A percentile compares a stretch with the other conserved stretches of the same genome.
Conservation (phyloP, 2,329 filamentous ascomycete species). For the Pyricularia sp. region DNA sequence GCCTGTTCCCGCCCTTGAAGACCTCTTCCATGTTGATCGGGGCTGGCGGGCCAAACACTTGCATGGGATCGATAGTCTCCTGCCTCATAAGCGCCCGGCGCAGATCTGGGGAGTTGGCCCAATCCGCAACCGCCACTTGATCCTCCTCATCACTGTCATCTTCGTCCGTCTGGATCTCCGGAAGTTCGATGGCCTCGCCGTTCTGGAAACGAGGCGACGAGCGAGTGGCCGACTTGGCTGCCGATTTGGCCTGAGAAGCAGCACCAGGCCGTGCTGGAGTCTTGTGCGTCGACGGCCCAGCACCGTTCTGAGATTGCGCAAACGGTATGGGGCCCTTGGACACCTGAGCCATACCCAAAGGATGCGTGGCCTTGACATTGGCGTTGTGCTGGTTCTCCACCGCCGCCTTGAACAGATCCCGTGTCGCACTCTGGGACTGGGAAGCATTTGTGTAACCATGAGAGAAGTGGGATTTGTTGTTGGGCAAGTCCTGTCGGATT, state of each 20-base stretch:
- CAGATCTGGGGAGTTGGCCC: conserved; percentile 82
- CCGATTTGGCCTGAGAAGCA: conserved; percentile 9
- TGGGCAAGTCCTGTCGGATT: conserved; percentile 38
- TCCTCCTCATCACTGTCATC: conserved; percentile 55
- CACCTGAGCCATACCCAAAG: conserved; percentile 74
- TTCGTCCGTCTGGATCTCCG: conserved; percentile 90
- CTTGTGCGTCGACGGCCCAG: conserved; percentile 36
- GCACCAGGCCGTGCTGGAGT: conserved; percentile 48
- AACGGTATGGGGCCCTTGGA: conserved; percentile 86
- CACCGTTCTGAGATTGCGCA: conserved; percentile 52
- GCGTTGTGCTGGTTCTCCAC: conserved; percentile 52
- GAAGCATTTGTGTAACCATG: conserved; percentile 38
- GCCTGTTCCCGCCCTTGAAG: conserved; percentile 78
- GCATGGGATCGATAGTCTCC: conserved; percentile 70
- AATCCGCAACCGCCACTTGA: conserved; percentile 49
- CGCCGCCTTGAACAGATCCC: conserved; percentile 52
- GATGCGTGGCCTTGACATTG: conserved; percentile 50
- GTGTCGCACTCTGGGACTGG: conserved; percentile 38
- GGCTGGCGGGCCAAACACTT: conserved; percentile 78
- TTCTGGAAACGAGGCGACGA: conserved; percentile 79
- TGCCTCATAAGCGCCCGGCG: conserved; percentile 64
- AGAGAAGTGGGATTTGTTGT: conserved; percentile 43
- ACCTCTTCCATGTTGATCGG: conserved; percentile 94
- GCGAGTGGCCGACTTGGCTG: conserved; percentile 44
- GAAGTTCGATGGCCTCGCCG: conserved; percentile 80